Conservation (phyloP, 257 asterid genomes). For the Nicotiana otophora region DNA sequence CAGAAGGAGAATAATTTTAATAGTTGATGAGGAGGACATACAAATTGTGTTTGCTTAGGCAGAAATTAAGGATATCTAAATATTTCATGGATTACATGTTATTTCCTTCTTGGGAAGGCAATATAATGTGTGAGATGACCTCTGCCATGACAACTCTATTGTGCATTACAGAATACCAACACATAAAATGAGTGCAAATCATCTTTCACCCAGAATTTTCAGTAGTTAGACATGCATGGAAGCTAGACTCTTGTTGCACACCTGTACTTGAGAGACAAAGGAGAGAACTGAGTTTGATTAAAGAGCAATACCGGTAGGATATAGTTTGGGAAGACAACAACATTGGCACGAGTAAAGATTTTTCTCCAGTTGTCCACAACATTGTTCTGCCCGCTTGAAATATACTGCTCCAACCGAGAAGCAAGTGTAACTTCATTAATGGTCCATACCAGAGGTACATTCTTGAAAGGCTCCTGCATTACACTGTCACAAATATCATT, state of each 20-base stretch:
- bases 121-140: neutral
- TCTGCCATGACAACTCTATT: neutral
- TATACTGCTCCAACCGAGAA: conserved; percentile 48
- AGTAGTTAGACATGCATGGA: neutral
- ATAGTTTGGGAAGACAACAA: conserved; percentile 80
- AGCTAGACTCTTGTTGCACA: neutral
- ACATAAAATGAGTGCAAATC: conserved; percentile 1
- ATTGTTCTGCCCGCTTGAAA: conserved; percentile 47
- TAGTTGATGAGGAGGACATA: neutral
- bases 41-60: neutral
- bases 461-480: conserved; percentile 91
- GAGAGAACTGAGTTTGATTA: neutral
- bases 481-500: conserved; percentile 66
- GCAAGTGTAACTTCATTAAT: conserved; percentile 75
- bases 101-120: neutral
- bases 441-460: conserved; percentile 82
- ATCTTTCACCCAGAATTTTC: neutral
- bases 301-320: conserved; percentile 65
- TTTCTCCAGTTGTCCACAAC: conserved; percentile 68
- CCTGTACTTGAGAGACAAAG: neutral
- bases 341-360: conserved; percentile 67
- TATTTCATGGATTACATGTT: neutral
- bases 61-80: neutral
- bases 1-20: neutral
- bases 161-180: neutral